Conservation (phyloP, 805 yeast species). For the Cyberlindnera lachancei region DNA sequence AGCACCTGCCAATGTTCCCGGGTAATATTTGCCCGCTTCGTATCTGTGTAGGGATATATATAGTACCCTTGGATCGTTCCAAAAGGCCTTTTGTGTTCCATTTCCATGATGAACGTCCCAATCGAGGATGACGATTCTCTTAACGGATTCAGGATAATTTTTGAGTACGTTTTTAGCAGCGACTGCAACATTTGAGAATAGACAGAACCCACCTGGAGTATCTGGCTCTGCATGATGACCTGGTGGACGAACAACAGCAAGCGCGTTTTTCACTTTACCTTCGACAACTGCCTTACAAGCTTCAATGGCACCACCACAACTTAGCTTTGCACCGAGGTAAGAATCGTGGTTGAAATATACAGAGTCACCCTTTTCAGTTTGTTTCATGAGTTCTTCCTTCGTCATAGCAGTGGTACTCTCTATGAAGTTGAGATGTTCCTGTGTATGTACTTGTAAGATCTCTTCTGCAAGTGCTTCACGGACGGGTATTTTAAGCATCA, state of each 20-base stretch:
- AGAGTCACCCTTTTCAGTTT: conserved; percentile 89
- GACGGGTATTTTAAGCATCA: conserved; percentile 84
- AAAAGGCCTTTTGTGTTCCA: conserved; percentile 93
- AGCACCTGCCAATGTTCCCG: conserved; percentile 85
- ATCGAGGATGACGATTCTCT: conserved; percentile 77
- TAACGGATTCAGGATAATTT: conserved; percentile 80
- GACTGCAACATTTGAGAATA: conserved; percentile 93
- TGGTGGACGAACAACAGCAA: conserved; percentile 97
- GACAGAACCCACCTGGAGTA: conserved; percentile 93
- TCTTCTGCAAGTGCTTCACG: conserved; percentile 87
- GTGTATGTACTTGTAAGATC: conserved; percentile 77
- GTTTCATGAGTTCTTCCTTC: conserved; percentile 66
- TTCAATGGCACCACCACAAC: conserved; percentile 97
- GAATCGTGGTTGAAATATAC: conserved; percentile 93
- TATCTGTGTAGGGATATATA: conserved; percentile 90
- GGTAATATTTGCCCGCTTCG: conserved; percentile 88
- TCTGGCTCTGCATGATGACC: conserved; percentile 99
- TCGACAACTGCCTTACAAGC: conserved; percentile 94
- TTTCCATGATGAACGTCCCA: conserved; percentile 99
- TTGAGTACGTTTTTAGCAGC: conserved; percentile 84
- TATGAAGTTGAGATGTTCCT: conserved; percentile 69
- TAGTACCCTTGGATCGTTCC: conserved; percentile 81
- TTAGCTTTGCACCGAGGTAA: conserved; percentile 73
- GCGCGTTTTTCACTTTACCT: conserved; percentile 81
- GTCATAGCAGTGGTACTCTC: conserved; percentile 72